Evolutionary conservation across 2,329 filamentous ascomycete genomes (phyloP).

Genomic region (Hypoxylon sp.): DNA sequence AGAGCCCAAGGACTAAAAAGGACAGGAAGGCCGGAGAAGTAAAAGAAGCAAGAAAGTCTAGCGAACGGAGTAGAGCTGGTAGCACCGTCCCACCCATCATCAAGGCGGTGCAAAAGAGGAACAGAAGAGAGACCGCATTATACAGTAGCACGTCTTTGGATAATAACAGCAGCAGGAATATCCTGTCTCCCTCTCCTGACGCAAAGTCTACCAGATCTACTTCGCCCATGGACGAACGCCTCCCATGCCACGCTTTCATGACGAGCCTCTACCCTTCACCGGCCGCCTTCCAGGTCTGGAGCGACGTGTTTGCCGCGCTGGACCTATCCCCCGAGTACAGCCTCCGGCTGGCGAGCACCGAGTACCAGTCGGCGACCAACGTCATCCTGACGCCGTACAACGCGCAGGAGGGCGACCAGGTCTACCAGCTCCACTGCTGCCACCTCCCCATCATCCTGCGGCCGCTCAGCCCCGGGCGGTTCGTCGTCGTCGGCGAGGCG

Average conservation of each 20-base stretch:
- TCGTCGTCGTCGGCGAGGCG: slow-evolving; percentile 8
- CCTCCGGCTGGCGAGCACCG: background rate
- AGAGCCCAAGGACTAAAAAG: background rate
- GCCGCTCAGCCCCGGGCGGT: background rate
- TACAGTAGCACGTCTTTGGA: background rate
- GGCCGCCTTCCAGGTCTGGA: slow-evolving; percentile 4
- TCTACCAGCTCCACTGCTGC: slow-evolving; percentile 15
- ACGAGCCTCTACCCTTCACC: background rate
- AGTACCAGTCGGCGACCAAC: background rate
- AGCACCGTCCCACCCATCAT: background rate
- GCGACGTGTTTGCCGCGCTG: slow-evolving; percentile 4
- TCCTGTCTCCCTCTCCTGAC: background rate
- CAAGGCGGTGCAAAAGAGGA: background rate
- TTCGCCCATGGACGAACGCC: background rate
- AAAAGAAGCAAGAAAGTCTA: background rate
- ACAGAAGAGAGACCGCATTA: background rate
- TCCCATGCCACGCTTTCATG: background rate
- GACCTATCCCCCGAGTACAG: slow-evolving; percentile 7
- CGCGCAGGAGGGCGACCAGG: background rate
- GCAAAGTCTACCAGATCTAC: background rate
- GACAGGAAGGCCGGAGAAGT: background rate
- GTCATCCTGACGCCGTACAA: slow-evolving; percentile 1
- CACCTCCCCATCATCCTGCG: slow-evolving; percentile 11
- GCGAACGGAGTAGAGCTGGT: background rate
- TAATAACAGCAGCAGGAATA: background rate